phyloP scores from a whole-genome alignment of 2,329 filamentous ascomycete species.

The Fusarium chlamydosporum region DNA sequence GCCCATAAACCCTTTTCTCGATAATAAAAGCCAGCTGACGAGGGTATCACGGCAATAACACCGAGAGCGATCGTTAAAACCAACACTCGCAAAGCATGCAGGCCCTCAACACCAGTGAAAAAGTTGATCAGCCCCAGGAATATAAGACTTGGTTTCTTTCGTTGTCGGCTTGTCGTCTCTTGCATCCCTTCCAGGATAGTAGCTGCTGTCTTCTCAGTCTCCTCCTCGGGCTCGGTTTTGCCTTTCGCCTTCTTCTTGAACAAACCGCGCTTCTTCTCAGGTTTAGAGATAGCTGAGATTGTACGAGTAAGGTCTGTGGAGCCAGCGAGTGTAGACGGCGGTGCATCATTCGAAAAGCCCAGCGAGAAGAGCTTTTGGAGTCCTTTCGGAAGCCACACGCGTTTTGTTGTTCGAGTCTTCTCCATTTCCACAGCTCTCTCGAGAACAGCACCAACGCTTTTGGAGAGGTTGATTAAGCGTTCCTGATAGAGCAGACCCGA shows the following conservation, averaged over 20 bases:
- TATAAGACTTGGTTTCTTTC: constrained; percentile 16
- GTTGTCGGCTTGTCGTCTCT: constrained; percentile 15
- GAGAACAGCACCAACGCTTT: constrained; percentile 1
- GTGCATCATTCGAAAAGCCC: constrained; percentile 11
- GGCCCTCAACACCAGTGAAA: constrained; percentile 16
- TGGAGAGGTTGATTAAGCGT: constrained; percentile 19
- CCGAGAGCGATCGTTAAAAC: constrained; percentile 19
- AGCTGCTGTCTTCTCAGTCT: constrained; percentile 5
- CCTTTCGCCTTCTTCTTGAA: constrained; percentile 16
- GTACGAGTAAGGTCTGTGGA: constrained; percentile 11
- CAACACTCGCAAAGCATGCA: constrained; percentile 16
- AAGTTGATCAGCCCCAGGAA: constrained; percentile 21
- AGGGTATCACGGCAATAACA: constrained; percentile 14
- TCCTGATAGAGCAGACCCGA: constrained; percentile 24
- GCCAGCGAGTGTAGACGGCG: constrained; percentile 17
- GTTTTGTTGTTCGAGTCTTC: constrained; percentile 7
- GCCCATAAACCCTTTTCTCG: constrained; percentile 43
- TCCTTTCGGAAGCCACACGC: constrained; percentile 17
- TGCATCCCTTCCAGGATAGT: constrained; percentile 12
- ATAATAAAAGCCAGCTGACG: constrained; percentile 40
- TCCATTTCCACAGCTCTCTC: constrained; percentile 18
- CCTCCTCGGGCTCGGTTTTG: not conserved
- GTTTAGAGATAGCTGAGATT: constrained; percentile 14
- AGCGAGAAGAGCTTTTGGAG: constrained; percentile 22
- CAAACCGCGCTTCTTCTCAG: constrained; percentile 13